Evolutionary conservation across 257 asterid species (phyloP).

Genomic region (Fraxinus pennsylvanica): DNA sequence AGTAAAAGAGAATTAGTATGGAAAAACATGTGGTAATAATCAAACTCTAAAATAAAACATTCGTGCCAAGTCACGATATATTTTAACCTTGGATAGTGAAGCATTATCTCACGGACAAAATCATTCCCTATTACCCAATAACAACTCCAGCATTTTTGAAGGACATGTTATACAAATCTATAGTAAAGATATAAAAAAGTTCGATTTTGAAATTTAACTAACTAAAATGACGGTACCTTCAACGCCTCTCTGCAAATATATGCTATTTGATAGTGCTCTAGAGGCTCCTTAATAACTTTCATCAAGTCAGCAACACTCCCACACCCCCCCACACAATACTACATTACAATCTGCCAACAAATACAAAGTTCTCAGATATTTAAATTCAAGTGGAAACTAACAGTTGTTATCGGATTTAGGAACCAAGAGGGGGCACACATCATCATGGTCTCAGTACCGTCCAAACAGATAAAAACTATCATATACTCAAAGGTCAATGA

Average conservation of each 20-base stretch:
- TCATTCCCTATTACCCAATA: neutral
- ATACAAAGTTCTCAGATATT: neutral
- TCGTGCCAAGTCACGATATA: neutral
- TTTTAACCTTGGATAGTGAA: neutral
- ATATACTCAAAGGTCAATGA: conserved; percentile 18
- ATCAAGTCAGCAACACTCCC: conserved; percentile 98
- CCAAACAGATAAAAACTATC: conserved; percentile 6
- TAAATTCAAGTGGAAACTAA: too few species aligned
- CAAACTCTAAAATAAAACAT: conserved; percentile 8
- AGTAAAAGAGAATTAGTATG: neutral
- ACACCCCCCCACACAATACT: conserved; percentile 78
- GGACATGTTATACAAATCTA: conserved; percentile 5
- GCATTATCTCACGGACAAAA: conserved; percentile 7
- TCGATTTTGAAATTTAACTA: conserved; percentile 21
- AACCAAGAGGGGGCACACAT: neutral
- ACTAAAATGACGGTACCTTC: conserved; percentile 57
- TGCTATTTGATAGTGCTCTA: conserved; percentile 93
- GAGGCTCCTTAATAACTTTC: conserved; percentile 82
- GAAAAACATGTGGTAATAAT: conserved; percentile 9
- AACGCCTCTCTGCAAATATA: conserved; percentile 87
- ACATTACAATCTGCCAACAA: conserved; percentile 95
- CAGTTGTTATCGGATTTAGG: too few species aligned
- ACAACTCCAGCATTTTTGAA: neutral
- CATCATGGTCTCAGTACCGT: conserved; percentile 2
- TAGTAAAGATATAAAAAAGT: neutral